Percentiles rank a stretch among this genome's conserved stretches.
phyloP scores from a whole-genome alignment of 805 yeast genomes.

The Candida rishiriensis region DNA sequence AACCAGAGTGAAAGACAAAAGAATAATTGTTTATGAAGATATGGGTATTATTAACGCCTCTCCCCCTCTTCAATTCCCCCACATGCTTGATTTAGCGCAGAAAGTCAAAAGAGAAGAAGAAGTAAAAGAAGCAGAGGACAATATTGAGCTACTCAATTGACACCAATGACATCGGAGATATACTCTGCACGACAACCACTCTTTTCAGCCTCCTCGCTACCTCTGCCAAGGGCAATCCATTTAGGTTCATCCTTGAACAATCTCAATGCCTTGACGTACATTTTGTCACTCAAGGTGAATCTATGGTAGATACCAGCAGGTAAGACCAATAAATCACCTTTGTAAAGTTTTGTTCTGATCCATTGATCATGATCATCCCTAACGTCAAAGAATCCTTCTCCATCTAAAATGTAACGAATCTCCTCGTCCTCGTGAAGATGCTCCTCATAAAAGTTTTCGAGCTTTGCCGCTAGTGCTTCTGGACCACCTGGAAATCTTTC shows the following conservation, averaged over 20 bases:
- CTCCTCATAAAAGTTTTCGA: constrained; percentile 70
- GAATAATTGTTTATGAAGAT: too few species aligned
- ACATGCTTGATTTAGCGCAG: too few species aligned
- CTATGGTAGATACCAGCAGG: constrained; percentile 97
- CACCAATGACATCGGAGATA: constrained; percentile 26
- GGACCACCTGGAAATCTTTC: constrained; percentile 60
- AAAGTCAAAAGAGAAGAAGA: too few species aligned
- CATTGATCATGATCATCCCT: constrained; percentile 58
- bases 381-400: constrained; percentile 90
- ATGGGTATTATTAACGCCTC: too few species aligned
- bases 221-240: constrained; percentile 81
- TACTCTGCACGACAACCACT: constrained; percentile 45
- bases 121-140: too few species aligned
- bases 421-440: constrained; percentile 98
- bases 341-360: constrained; percentile 66
- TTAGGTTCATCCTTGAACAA: constrained; percentile 93
- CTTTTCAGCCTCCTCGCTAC: constrained; percentile 33
- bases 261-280: constrained; percentile 72
- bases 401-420: constrained; percentile 83
- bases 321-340: constrained; percentile 64
- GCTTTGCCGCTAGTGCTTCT: constrained; percentile 54
- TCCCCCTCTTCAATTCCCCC: too few species aligned
- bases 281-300: constrained; percentile 65
- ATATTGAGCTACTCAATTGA: neutral
- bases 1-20: too few species aligned